Base-by-base conservation (phyloP, 2,329 filamentous ascomycete species). In the Paracamarosporium sp. region DNA sequence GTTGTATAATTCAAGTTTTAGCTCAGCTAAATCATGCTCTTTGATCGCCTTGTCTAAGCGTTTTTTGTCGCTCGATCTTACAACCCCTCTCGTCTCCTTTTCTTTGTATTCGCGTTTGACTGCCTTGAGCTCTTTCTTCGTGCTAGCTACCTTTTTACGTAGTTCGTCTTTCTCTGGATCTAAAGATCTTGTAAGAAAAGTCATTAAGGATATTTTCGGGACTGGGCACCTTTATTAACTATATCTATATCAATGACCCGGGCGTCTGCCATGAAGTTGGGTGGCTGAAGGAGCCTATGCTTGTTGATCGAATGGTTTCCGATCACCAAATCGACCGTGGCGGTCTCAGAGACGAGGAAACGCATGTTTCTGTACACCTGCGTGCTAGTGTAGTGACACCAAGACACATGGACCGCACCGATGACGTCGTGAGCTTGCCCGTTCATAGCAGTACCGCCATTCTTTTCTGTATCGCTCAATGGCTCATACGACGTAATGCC, bases 371-470 rank as follows among this genome's bases (percentile, higher is more conserved):
- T 9, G 27, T 43, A 51, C 1, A 51, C 27, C 5, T n/a, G 41
- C 12, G 36, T n/a, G 33, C 56, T 61, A 1, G 53, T 41, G 5
- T 33, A 9, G 24, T 56, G 56, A 28, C 31, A 55, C 59, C 59
- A 61, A 2, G 59, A 40, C 2, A 61, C 6, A 9, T 35, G 25
- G 6, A 61, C 24, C 5, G 50, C 44, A 5, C 57, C 57, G 20
- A 22, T 31, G 3, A 45, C 27, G 5, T 24, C 13, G 11, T 41
- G 46, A 5, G 44, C 38, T 7, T 56, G 5, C 17, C 56, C 56
- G 2, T 52, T 36, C 2, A 50, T 41, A 15, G 50, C 36, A 17
- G 17, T 41, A 2, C 25, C 50, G 3, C 50, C 50, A n/a, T 53
- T 52, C 4, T 15, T 35, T 33, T 60, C 54, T n/a, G 27, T 40